A percentile compares a stretch with the other conserved stretches of the same genome.
Evolutionary conservation across 139 green algal genomes (phyloP).

Genomic region (Closterium sp.): DNA sequence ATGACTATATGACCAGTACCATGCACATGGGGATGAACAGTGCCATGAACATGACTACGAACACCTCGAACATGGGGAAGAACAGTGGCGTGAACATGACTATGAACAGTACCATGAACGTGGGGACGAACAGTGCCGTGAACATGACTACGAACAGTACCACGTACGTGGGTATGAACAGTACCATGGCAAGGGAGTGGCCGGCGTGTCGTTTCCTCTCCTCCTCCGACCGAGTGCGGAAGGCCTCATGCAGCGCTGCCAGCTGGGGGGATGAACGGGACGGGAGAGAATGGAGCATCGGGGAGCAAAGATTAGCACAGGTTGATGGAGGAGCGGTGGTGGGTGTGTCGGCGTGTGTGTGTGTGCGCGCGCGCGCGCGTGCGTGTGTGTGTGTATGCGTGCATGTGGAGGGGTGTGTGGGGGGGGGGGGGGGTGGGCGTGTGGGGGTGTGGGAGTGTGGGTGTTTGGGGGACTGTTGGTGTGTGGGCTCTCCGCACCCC

Average conservation of each 20-base stretch:
- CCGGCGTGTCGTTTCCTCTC: neutral
- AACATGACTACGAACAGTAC: neutral
- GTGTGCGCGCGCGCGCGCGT: neutral
- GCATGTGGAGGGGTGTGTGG: too few species aligned
- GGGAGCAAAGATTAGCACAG: neutral
- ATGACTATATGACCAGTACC: too few species aligned
- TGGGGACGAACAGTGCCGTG: too few species aligned
- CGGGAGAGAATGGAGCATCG: too few species aligned
- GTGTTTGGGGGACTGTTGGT: too few species aligned
- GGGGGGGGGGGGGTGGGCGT: too few species aligned
- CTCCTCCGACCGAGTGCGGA: neutral
- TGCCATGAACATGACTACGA: too few species aligned
- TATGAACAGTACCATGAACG: too few species aligned
- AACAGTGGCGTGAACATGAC: too few species aligned
- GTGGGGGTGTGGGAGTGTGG: too few species aligned
- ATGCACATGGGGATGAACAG: too few species aligned
- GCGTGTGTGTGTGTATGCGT: neutral
- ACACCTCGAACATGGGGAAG: neutral
- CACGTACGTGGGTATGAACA: neutral
- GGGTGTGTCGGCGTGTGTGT: neutral
- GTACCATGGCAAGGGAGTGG: slow-evolving; percentile 7
- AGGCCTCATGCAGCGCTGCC: neutral
- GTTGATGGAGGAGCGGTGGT: neutral
- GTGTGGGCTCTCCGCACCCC: neutral
- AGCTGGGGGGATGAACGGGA: neutral